Base-by-base conservation (phyloP, 192 early-diverging fungal species). In the Rhizophagus clarus region DNA sequence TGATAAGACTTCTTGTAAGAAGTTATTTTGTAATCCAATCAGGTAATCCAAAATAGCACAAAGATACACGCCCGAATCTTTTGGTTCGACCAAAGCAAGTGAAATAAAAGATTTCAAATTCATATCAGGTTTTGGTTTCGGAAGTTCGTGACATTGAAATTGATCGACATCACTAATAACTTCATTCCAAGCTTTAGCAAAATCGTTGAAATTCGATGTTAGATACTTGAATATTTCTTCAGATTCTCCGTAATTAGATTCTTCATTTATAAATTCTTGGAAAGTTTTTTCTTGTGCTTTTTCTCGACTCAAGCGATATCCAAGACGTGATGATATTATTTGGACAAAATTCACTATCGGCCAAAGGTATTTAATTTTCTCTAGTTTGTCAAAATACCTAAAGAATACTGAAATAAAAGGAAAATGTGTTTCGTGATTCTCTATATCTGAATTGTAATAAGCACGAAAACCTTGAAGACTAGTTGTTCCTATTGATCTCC, bases 341-440 rank as follows among this genome's bases (percentile, higher is more conserved):
- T 81, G 26, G 4, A 70, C 49, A 66, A 81, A 81, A 42, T 75
- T 64, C 22, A 81, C 61, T 32, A 81, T 51, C 6, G 80, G 74
- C 26, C 20, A 22, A 24, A 81, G 61, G 31, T 81, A 5, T 37
- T 64, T 73, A 7, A 81, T 28, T 11, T 37, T 11, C 17, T 10
- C 0, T 32, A 81, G 69, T 4, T 61, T 81, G 17, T 76, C 24
- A 2, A 1, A 61, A 62, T 76, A 42, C 17, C 77, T 76, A 31
- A 81, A 75, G 26, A 77, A 81, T 28, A 76, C 15, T 31, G 28
- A 49, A 14, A 81, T 24, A 28, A 81, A 81, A 24, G 74, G 74
- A 49, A 47, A 77, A 15, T n/a, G 7, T 49, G 40, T 4, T 37
- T 40, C 26, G 31, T 81, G 24, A 32, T 67, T 37, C 8, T 29